Evolutionary conservation across 31 red algal species (phyloP), one percentile per base, ranked within the genome.

Genomic region (Endocladia muricata): DNA sequence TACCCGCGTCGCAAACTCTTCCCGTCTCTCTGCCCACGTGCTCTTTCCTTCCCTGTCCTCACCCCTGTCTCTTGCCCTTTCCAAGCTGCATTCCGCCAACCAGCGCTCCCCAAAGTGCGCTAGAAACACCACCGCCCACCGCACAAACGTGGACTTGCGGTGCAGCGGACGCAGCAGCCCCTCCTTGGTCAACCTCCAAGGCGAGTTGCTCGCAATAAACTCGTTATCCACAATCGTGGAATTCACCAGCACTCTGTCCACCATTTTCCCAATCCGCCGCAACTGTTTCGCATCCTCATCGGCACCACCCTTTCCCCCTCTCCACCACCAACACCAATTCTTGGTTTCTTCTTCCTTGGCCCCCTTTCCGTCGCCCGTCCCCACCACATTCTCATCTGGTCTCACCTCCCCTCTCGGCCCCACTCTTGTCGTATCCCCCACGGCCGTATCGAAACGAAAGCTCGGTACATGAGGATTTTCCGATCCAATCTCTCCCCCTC

Each of bases 161-260:
- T 58, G 43, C 25, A 55, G 49, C 48, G 71, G 71, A 37, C 51
- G 71, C 39, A 75, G 0, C 19, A 44, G 51, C 8, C 4, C 34
- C 23, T n/a, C 17, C 21, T 3, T 29, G 29, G n/a, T 3, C 4
- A 75, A 36, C 3, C 51, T 52, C 8, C 25, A 75, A n/a, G 71
- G 71, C 3, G 71, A 75, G 47, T 75, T 37, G 51, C 39, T 51
- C 29, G 55, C 38, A 23, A 75, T 56, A 37, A 75, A 56, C 43
- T 75, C 71, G 48, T 75, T 75, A 37, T 75, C 71, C 29, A 75
- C 38, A 29, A 75, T 55, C 9, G 71, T 58, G 8, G 48, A 57
- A 38, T 75, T 75, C 2, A 75, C 71, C 43, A 37, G 0, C 71
- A 75, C 59, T n/a, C 4, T 23, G 51, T 75, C 29, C 25, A 75